phyloP scores from a whole-genome alignment of 345 rosid species.

The Erodium maritimum region DNA sequence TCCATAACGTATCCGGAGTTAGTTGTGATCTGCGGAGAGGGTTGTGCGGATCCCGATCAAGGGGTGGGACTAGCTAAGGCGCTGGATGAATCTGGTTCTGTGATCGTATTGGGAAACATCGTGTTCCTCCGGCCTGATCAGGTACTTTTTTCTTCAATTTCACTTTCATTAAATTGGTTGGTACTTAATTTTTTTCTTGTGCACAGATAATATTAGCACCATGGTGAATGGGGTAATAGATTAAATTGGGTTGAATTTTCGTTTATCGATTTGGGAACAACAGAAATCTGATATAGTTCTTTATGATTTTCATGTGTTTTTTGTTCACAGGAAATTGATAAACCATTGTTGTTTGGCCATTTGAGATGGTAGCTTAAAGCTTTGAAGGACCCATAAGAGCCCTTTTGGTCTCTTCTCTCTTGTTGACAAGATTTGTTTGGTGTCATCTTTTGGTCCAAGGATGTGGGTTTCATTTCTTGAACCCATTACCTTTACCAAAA shows the following conservation, averaged over 20 bases:
- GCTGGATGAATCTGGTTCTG: slow-evolving; percentile 79
- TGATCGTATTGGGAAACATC: slow-evolving; percentile 52
- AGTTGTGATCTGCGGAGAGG: slow-evolving; percentile 43
- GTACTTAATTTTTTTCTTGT: background rate
- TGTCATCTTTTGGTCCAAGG: background rate
- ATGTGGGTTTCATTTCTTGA: background rate
- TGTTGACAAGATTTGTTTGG: background rate
- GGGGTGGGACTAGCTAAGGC: slow-evolving; percentile 40
- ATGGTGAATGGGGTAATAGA: background rate
- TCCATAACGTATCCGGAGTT: slow-evolving; percentile 55
- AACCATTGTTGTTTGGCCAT: slow-evolving; percentile 21
- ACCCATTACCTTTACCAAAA: background rate
- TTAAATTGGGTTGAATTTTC: background rate
- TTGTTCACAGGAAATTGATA: slow-evolving; percentile 38
- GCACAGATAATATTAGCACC: background rate
- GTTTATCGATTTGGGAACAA: slow-evolving; percentile 6
- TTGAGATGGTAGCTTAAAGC: slow-evolving; percentile 17
- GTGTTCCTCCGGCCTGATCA: slow-evolving; percentile 69
- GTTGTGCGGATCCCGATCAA: slow-evolving; percentile 39
- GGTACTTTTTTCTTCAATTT: slow-evolving; percentile 27
- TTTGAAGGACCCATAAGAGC: slow-evolving; percentile 9
- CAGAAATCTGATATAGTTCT: slow-evolving; percentile 45
- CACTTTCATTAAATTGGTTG: background rate
- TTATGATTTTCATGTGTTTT: slow-evolving; percentile 21
- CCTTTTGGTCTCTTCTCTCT: slow-evolving; percentile 20